Evolutionary conservation across 2,329 filamentous ascomycete genomes (phyloP).

Genomic region (Neopestalotiopsis sp.): DNA sequence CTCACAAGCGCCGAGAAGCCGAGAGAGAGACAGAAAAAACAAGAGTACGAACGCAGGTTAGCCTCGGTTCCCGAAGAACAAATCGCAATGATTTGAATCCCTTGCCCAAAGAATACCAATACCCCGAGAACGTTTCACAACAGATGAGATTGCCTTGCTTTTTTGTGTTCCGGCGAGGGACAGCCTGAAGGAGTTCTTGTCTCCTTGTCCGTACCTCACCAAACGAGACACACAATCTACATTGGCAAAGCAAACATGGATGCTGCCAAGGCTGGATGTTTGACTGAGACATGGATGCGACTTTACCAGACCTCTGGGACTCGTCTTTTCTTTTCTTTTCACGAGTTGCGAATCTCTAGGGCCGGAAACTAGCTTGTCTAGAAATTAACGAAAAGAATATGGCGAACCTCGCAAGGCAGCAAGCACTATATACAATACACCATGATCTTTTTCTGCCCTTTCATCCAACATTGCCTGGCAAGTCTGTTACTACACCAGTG

Average conservation of each 20-base stretch:
- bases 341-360: neutral
- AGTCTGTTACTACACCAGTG: neutral
- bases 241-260: constrained; percentile 4
- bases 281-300: constrained; percentile 5
- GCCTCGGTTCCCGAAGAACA: neutral
- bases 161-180: neutral
- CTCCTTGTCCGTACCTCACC: neutral
- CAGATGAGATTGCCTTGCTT: constrained; percentile 5
- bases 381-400: neutral
- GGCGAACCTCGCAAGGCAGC: neutral
- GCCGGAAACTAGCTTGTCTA: neutral
- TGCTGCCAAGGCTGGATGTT: constrained; percentile 5
- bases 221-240: neutral
- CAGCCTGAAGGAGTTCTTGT: neutral
- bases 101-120: neutral
- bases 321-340: neutral
- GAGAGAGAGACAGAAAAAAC: neutral
- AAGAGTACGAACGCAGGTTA: neutral
- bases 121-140: constrained; percentile 7
- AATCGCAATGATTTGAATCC: too few relatives aligned
- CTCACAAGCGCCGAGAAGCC: neutral
- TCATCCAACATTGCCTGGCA: neutral
- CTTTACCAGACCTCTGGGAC: constrained; percentile 14
- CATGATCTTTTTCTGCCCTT: neutral
- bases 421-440: neutral